Percentiles rank a stretch among this genome's conserved stretches.
Conservation (phyloP, 129 eudicot species). For the Apium graveolens region DNA sequence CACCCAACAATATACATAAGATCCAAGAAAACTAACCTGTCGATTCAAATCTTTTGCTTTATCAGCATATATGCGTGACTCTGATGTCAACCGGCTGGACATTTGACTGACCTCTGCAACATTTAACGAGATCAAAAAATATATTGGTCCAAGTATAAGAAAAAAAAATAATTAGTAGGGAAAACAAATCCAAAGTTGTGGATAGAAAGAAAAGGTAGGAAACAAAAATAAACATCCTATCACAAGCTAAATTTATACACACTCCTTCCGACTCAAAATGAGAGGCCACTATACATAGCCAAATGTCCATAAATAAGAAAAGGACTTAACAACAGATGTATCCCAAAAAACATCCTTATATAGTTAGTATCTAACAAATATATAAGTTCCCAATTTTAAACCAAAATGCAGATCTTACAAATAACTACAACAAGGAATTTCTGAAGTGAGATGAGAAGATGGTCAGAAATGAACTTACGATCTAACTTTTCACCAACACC, state of each 20-base stretch:
- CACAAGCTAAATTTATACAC: neutral
- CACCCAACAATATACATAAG: neutral
- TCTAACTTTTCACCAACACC: conserved; percentile 99
- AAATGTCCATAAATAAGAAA: neutral
- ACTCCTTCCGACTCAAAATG: neutral
- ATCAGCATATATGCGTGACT: conserved; percentile 92
- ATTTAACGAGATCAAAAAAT: neutral
- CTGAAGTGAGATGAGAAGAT: neutral
- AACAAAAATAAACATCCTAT: neutral
- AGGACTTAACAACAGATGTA: neutral
- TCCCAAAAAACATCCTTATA: neutral
- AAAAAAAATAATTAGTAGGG: neutral
- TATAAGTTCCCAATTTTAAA: neutral
- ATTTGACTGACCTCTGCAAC: conserved; percentile 98
- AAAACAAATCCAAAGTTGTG: neutral
- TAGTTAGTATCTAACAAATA: neutral
- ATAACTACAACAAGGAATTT: neutral
- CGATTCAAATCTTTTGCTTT: conserved; percentile 92
- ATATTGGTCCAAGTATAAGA: neutral
- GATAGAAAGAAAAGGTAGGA: neutral
- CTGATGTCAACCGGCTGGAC: conserved; percentile 99
- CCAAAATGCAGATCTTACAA: neutral
- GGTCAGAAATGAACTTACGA: conserved; percentile 50
- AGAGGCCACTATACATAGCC: neutral
- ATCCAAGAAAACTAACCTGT: conserved; percentile 52